Conservation (phyloP, 2,329 filamentous ascomycete species). For the Clarireedia paspali region DNA sequence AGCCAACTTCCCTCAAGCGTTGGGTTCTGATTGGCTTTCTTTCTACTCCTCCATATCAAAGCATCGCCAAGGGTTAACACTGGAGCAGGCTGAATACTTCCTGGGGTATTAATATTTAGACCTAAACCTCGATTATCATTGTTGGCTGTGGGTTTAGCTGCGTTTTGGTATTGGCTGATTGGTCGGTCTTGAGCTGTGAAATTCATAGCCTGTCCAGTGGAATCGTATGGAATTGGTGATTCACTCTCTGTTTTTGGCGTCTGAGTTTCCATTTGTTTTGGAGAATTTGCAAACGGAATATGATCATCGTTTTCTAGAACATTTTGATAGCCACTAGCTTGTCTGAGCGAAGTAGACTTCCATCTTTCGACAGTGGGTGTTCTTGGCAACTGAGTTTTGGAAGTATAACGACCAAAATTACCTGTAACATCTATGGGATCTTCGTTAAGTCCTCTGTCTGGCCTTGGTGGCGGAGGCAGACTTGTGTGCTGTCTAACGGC, state of each 20-base stretch:
- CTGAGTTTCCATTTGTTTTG: background rate
- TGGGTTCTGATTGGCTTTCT: background rate
- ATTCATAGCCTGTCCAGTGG: background rate
- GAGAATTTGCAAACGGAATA: background rate
- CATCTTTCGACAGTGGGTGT: background rate
- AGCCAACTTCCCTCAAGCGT: background rate
- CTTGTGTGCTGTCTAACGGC: background rate
- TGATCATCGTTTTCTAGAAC: background rate
- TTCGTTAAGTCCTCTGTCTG: background rate
- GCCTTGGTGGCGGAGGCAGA: background rate
- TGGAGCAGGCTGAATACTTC: background rate
- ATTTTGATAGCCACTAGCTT: background rate
- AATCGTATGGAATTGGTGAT: background rate
- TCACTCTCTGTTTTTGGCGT: background rate
- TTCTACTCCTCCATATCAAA: background rate
- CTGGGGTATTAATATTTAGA: too few species aligned
- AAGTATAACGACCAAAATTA: background rate
- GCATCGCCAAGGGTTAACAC: background rate
- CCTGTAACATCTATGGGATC: background rate
- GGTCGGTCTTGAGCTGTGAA: background rate
- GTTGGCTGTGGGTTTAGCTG: too few species aligned
- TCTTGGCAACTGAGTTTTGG: background rate
- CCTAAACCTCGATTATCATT: too few species aligned
- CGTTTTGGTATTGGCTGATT: too few species aligned
- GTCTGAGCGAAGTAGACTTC: background rate